Percentiles rank a stretch among this genome's conserved stretches.
These are phyloP conservation scores for Pyrus pyrifolia DNA, from an alignment of 306 rosid genomes.

Conservation along the genomic window DNA sequence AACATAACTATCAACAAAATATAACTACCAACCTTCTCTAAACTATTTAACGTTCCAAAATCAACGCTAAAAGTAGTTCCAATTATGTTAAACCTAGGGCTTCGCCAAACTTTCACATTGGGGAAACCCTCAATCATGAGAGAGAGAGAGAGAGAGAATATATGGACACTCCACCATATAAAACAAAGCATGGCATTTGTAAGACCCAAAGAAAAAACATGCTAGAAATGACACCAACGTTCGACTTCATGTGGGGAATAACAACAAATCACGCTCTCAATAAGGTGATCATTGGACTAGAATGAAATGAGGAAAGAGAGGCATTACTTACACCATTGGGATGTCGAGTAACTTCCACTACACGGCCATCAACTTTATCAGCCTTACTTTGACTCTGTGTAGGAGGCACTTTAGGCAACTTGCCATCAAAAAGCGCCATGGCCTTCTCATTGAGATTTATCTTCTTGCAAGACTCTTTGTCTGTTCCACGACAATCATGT, in stretches of 20 bases:
- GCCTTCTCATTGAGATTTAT: conserved; percentile 26
- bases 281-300: not conserved
- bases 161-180: not conserved
- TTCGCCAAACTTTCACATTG: not conserved
- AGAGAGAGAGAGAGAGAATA: not conserved
- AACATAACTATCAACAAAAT: not conserved
- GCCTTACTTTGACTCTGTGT: conserved; percentile 10
- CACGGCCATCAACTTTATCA: conserved; percentile 20
- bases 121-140: not conserved
- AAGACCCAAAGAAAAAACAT: not conserved
- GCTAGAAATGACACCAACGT: not conserved
- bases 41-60: not conserved
- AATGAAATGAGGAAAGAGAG: not conserved
- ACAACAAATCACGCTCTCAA: not conserved
- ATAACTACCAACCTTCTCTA: not conserved
- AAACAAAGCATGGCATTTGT: not conserved
- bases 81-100: not conserved
- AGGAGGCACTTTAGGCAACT: conserved; percentile 31
- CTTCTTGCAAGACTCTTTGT: conserved; percentile 42
- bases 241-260: not conserved
- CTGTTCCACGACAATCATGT: conserved; percentile 22
- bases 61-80: not conserved
- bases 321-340: conserved; percentile 54
- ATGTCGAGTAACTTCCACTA: conserved; percentile 40
- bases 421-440: conserved; percentile 17